Conservation (phyloP, 805 yeast genomes). For the Kodamaea laetipori region DNA sequence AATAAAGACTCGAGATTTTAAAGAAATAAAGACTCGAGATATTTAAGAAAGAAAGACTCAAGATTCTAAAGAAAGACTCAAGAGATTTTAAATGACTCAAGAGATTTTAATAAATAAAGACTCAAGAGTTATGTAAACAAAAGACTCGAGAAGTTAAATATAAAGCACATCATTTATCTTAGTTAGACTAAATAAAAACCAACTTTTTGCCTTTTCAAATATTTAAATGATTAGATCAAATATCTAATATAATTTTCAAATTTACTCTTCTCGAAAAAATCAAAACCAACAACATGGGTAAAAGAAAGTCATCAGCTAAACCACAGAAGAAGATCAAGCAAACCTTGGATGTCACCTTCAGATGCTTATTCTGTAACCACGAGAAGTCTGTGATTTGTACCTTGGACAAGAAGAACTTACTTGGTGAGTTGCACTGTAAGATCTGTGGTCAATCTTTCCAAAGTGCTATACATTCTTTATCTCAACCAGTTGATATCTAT, state of each 20-base stretch:
- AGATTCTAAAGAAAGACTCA: no score
- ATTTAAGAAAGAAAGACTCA: no score
- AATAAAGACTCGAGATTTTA: no score
- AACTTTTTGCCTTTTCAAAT: no score
- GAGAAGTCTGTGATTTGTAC: conserved; percentile 88
- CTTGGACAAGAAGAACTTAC: conserved; percentile 79
- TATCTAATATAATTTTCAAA: no score
- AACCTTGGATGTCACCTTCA: conserved; percentile 76
- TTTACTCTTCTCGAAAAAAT: conserved; percentile 6
- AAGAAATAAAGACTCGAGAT: neutral
- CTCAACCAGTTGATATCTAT: conserved; percentile 92
- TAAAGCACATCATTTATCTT: no score
- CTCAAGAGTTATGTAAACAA: no score
- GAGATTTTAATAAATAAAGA: no score
- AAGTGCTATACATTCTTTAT: conserved; percentile 76
- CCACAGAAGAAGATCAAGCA: conserved; percentile 80
- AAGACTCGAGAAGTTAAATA: no score
- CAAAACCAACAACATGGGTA: conserved; percentile 51
- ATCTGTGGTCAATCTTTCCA: conserved; percentile 94
- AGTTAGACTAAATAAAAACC: no score
- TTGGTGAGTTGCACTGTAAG: conserved; percentile 86
- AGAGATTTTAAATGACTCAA: no score
- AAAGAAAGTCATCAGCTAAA: conserved; percentile 79
- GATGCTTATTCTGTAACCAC: conserved; percentile 94
- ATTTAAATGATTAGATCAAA: no score